phyloP scores from a whole-genome alignment of 2,329 filamentous ascomycete genomes.

The Seiridium unicorne region DNA sequence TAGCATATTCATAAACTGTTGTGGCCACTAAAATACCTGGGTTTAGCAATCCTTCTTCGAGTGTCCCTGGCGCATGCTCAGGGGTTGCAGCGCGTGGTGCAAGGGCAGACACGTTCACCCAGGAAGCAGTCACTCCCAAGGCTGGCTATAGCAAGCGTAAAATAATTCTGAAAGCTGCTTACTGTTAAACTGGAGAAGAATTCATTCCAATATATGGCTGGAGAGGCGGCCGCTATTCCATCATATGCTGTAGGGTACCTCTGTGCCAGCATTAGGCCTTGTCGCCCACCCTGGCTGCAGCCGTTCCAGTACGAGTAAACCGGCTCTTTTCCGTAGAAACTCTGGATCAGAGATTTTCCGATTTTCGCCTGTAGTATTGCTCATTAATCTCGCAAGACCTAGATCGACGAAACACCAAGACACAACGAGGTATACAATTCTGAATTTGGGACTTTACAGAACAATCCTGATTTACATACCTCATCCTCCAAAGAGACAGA shows the following conservation, averaged over 20 bases:
- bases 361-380: slow-evolving; percentile 25
- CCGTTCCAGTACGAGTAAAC: slow-evolving; percentile 52
- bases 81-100: too few relatives aligned
- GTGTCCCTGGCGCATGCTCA: too few relatives aligned
- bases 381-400: slow-evolving; percentile 37
- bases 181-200: neutral
- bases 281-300: slow-evolving; percentile 52
- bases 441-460: too few relatives aligned
- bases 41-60: too few relatives aligned
- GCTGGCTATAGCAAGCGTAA: too few relatives aligned
- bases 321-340: slow-evolving; percentile 33
- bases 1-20: neutral
- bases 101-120: too few relatives aligned
- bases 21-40: neutral
- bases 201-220: slow-evolving; percentile 32
- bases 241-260: slow-evolving; percentile 52
- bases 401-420: too few relatives aligned
- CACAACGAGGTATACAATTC: too few relatives aligned
- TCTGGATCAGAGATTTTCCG: slow-evolving; percentile 7
- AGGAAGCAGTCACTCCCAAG: too few relatives aligned
- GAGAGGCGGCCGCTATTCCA: slow-evolving; percentile 47
- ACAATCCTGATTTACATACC: slow-evolving; percentile 6
- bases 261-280: slow-evolving; percentile 52
- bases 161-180: neutral
- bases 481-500: slow-evolving; percentile 22